Base-by-base conservation (phyloP, 2,329 filamentous ascomycete species). In the Aureobasidium sp. region DNA sequence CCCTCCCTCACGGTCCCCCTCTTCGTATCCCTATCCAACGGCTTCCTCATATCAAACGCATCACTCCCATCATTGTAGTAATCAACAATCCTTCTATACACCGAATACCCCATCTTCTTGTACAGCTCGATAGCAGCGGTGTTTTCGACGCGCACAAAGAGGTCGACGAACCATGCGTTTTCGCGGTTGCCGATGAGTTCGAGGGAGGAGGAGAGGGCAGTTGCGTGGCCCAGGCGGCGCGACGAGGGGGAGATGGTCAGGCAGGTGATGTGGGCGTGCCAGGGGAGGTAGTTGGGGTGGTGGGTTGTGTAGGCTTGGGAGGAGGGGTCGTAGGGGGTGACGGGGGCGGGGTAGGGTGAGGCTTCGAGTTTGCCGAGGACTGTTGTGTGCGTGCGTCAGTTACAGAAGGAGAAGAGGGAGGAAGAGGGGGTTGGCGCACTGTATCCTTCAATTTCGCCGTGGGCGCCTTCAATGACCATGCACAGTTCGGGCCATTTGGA, bases 321-420 rank as follows among this genome's bases (percentile, higher is more conserved):
- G 49, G 67, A 58, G 15, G 78, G 91, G 69, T 87, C 81, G 53
- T 90, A 94, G 69, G 85, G 85, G 62, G 84, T 81, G 72, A 88
- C 83, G 57, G 85, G 84, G 46, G 89, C 79, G 17, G 89, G 87
- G 59, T 90, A 95, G n/a, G 78, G 78, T 1, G 78, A 79, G 65
- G 90, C 86, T 78, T 97, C 93, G 63, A 95, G 83, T 78, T 99
- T 99, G 71, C 93, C 94, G 84, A 99, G 95, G 71, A 99, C 92
- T 96, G 25, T 47, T 96, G 25, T 47, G 42, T 17, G 2, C 7
- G 9, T 27, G 23, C 15, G 23, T 53, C 23, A 53, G 50, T 42
- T 2, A 13, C 3, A n/a, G 4, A 4, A 25, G 50, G 17, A 21
- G 27, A 60, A 37, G n/a, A 42, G 31, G 27, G 33, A 27, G 37